Percentiles rank a stretch among this genome's conserved stretches.
These are phyloP conservation scores for Chrysopogon serrulatus DNA, from an alignment of 176 grass and related monocot species.

Conservation along the genomic window DNA sequence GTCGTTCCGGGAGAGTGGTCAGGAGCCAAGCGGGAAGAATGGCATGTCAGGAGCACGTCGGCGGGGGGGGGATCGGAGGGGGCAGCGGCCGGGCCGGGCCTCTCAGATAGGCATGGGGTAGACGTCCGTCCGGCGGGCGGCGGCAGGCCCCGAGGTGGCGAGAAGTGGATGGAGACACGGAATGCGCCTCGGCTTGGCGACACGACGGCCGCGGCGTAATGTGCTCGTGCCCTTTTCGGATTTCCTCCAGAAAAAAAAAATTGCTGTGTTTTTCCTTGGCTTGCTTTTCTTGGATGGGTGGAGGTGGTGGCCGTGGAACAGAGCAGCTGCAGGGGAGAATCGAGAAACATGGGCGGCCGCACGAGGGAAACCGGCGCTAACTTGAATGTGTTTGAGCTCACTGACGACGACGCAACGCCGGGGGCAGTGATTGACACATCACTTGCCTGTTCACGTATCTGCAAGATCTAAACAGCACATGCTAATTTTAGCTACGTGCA, in stretches of 20 bases:
- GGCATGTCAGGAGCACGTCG: slow-evolving; percentile 3
- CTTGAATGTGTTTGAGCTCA: background rate
- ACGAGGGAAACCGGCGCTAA: slow-evolving; percentile 10
- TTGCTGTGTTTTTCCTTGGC: background rate
- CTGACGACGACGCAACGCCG: background rate
- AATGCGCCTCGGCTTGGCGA: slow-evolving; percentile 30
- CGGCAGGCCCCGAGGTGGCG: background rate
- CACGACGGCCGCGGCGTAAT: slow-evolving; percentile 6
- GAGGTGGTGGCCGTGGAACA: background rate
- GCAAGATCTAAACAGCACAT: background rate
- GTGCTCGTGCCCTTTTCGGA: background rate
- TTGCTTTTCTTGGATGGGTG: slow-evolving; percentile 38
- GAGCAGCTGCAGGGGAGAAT: background rate
- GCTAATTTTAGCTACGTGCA: background rate
- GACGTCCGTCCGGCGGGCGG: background rate
- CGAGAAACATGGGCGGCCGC: slow-evolving; percentile 34
- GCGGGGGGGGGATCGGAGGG: background rate
- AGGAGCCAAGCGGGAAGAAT: background rate
- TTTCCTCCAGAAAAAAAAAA: background rate
- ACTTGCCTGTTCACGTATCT: background rate
- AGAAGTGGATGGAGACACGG: slow-evolving; percentile 24
- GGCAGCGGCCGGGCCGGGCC: background rate
- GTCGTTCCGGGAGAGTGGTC: background rate
- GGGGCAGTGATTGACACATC: background rate
- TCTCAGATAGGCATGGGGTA: slow-evolving; percentile 10